Percentiles rank a stretch among this genome's conserved stretches.
Conservation (phyloP, 306 rosid genomes). For the Dalbergia cochinchinensis region DNA sequence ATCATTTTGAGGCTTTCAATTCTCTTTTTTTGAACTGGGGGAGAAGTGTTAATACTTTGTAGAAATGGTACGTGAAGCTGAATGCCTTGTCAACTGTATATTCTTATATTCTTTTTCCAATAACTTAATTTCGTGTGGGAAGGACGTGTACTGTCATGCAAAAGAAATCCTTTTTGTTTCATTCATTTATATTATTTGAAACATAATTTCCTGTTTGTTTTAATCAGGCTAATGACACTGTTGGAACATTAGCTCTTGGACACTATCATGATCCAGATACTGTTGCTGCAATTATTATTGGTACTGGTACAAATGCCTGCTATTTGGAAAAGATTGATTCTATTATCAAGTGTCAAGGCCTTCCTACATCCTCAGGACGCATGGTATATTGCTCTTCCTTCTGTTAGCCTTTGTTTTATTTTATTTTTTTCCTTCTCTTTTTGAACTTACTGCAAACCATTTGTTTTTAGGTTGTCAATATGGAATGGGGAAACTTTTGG, state of each 20-base stretch:
- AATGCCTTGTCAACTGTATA: not conserved
- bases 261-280: conserved; percentile 87
- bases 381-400: conserved; percentile 66
- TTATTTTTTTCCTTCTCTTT: conserved; percentile 5
- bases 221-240: conserved; percentile 86
- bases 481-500: conserved; percentile 99
- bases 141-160: not conserved
- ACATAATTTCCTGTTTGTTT: conserved; percentile 29
- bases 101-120: not conserved
- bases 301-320: conserved; percentile 96
- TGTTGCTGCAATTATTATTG: conserved; percentile 90
- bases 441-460: not conserved
- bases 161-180: conserved; percentile 30
- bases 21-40: not conserved
- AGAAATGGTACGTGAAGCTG: not conserved
- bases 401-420: not conserved
- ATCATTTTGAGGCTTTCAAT: not conserved
- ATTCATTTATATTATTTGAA: not conserved
- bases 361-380: conserved; percentile 74
- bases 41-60: conserved; percentile 5
- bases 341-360: conserved; percentile 88
- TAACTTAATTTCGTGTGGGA: not conserved
- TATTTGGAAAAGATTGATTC: conserved; percentile 91
- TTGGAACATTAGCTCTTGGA: conserved; percentile 92
- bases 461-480: conserved; percentile 75